Evolutionary conservation across 208 protist genomes (phyloP).

Genomic region (Herpetomonas tarakana): DNA sequence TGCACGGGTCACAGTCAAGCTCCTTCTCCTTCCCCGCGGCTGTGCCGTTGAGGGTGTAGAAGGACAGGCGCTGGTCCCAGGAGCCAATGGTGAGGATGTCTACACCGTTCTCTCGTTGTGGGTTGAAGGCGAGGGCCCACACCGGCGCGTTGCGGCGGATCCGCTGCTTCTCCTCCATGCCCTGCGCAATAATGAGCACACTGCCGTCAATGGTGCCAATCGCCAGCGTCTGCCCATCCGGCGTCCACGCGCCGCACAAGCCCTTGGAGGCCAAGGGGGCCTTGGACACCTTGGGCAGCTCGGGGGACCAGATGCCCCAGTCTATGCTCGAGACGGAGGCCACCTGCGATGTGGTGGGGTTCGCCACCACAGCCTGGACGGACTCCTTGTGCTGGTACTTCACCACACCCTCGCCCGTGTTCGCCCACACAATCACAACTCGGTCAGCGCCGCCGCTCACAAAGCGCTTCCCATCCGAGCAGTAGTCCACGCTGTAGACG

Average conservation of each 20-base stretch:
- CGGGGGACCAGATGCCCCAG: conserved; percentile 96
- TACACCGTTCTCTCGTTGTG: conserved; percentile 73
- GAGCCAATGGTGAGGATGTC: conserved; percentile 94
- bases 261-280: conserved; percentile 82
- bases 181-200: conserved; percentile 33
- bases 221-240: conserved; percentile 91
- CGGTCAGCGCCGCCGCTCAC: conserved; percentile 93
- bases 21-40: conserved; percentile 64
- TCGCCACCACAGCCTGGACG: conserved; percentile 93
- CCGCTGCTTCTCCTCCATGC: conserved; percentile 42
- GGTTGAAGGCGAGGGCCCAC: conserved; percentile 94
- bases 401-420: conserved; percentile 91
- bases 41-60: conserved; percentile 90
- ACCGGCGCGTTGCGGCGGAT: conserved; percentile 89
- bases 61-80: conserved; percentile 95
- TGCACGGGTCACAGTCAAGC: conserved; percentile 94
- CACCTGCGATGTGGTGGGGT: conserved; percentile 88
- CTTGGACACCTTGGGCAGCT: conserved; percentile 91
- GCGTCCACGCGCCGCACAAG: conserved; percentile 92
- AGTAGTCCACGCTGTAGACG: conserved; percentile 90
- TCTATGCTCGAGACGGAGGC: conserved; percentile 89
- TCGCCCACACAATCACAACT: conserved; percentile 95
- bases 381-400: conserved; percentile 96
- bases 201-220: conserved; percentile 92
- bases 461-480: conserved; percentile 90